Evolutionary conservation across 495 filamentous ascomycete species (phyloP), one percentile per base, ranked within the genome.

Genomic region (Neurospora discreta): DNA sequence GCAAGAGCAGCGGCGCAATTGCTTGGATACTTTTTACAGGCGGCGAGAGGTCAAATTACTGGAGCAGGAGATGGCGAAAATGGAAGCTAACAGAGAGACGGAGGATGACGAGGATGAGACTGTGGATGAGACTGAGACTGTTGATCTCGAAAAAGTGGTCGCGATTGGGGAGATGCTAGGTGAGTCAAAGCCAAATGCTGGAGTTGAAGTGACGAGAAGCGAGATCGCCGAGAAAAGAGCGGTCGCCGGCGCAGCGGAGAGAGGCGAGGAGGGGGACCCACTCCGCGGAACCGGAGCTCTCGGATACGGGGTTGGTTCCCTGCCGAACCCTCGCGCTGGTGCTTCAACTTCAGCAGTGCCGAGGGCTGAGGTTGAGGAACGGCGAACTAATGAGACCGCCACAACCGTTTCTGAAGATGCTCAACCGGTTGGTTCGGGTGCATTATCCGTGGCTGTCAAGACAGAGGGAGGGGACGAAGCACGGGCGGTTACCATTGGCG

Each of bases 11-110:
- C 79, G 95, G 77, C 85, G 91, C 75, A 88, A 89, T 69, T 93
- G 89, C 80, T 84, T 99, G 72, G 93, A 97, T 69, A 83, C 80
- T 43, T 98, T 97, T 85, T 98, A 99, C 82, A 77, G 74, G 72
- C 78, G 74, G 70, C 77, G 87, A 26, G 80, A 80, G 71, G 80
- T 82, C 71, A 81, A 73, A 72, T 68, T 86, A 60, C 71, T 79
- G 71, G 77, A 77, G 73, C 20, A 68, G 46, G 73, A 74, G 68
- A 2, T 74, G 52, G 73, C 43, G 33, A 43, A 44, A 69, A 18
- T 76, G 70, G 74, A 75, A 38, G 46, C 15, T 42, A 73, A 72
- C 4, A 65, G 33, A 65, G 26, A 65, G 26, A 65, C 26, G 67
- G 71, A 72, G 33, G 70, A 43, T 68, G 70, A 36, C 6, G 33